Evolutionary conservation across 805 yeast genomes (phyloP).

Genomic region (Schwanniomyces occidentalis): DNA sequence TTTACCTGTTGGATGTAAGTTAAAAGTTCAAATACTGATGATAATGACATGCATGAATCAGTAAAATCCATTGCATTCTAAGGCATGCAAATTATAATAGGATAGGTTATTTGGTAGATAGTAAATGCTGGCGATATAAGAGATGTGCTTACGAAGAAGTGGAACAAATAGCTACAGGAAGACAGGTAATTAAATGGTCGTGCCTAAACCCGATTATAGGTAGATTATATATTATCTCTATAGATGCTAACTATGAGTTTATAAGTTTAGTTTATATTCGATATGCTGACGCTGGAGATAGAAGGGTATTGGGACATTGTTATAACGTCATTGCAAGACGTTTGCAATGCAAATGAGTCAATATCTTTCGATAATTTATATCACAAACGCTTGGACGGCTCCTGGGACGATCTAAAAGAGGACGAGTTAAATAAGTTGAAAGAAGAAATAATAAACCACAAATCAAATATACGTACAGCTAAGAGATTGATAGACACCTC

Average conservation of each 20-base stretch:
- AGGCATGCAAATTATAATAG: too few relatives aligned
- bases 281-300: conserved; percentile 26
- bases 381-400: conserved; percentile 21
- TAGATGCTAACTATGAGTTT: too few relatives aligned
- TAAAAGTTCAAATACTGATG: conserved; percentile 5
- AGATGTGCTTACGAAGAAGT: too few relatives aligned
- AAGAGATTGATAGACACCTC: conserved; percentile 38
- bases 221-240: too few relatives aligned
- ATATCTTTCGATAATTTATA: conserved; percentile 47
- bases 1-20: conserved; percentile 11
- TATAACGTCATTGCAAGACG: conserved; percentile 65
- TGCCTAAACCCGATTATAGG: too few relatives aligned
- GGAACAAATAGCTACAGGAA: too few relatives aligned
- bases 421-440: conserved; percentile 42
- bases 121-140: too few relatives aligned
- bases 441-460: conserved; percentile 50
- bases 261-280: too few relatives aligned
- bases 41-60: conserved; percentile 3
- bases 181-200: too few relatives aligned
- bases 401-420: conserved; percentile 19
- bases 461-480: conserved; percentile 56
- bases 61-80: conserved; percentile 3
- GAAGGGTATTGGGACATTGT: conserved; percentile 72
- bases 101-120: too few relatives aligned
- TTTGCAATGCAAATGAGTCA: conserved; percentile 61